Evolutionary conservation across 306 rosid species (phyloP), one percentile per base, ranked within the genome.

Genomic region (Lathyrus tuberosus): DNA sequence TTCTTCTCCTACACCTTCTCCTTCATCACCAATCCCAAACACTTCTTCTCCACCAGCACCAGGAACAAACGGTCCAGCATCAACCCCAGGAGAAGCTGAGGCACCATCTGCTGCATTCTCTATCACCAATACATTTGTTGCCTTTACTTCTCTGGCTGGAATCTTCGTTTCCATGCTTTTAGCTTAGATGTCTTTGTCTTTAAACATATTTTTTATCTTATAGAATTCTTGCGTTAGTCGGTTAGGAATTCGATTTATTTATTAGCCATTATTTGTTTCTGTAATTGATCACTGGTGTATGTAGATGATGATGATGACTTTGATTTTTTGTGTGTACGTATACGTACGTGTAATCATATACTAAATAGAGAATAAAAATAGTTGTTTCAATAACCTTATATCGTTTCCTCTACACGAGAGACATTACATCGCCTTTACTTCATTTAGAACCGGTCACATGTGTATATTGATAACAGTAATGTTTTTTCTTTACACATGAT

Each of bases 131-230:
- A 76, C 76, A 0, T 82, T 54, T 40, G 40, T 88, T 24, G 88
- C 77, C 13, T 88, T 85, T 10, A 81, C 96, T 4, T 90, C 96
- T 31, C 69, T 93, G 1, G 91, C 83, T 5, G 98, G 91, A 63
- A 73, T 84, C 61, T 48, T 93, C 62, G 59, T 88, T 8, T 87
- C 85, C 18, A 74, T 84, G 59, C 74, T 83, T 70, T 85, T 93
- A 75, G 96, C 88, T 46, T 92, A 85, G 77, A 28, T 17, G 33
- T 5, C 30, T 61, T 5, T 48, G 10, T n/a, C 0, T 17, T 16
- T 1, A 51, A 8, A 13, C 0, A 41, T 16, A 16, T 38, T 61
- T 84, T 83, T 75, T 78, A 49, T 70, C 75, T 69, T 65, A 15
- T 40, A 8, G 52, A 33, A 13, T 42, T 54, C 65, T 44, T 57